Percentiles rank a stretch among this genome's conserved stretches.
These are phyloP conservation scores for Russula olivacea DNA, from an alignment of 768 basidiomycete species.

Conservation along the genomic window DNA sequence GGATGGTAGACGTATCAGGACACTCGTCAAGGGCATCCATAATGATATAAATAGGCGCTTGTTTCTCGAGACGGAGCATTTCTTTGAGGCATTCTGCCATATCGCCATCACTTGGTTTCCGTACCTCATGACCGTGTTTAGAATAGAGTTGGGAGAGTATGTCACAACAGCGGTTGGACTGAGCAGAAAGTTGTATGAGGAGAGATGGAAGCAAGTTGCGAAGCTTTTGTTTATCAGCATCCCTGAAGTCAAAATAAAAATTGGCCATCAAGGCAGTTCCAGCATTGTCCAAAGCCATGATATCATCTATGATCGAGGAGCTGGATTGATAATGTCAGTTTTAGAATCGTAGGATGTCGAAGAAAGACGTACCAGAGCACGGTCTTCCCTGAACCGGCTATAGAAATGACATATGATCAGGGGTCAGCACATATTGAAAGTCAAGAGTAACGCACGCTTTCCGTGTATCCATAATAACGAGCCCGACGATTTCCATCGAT, in stretches of 20 bases:
- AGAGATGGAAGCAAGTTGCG: constrained; percentile 2
- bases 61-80: not conserved
- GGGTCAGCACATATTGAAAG: not conserved
- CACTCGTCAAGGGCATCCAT: constrained; percentile 16
- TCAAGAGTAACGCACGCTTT: not conserved
- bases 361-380: constrained; percentile 2
- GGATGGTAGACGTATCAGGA: not conserved
- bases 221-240: constrained; percentile 2
- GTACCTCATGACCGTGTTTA: not conserved
- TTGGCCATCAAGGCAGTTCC: not conserved
- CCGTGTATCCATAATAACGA: not conserved
- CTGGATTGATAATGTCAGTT: not conserved
- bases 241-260: constrained; percentile 13
- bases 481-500: not conserved
- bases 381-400: constrained; percentile 10
- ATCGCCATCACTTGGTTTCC: not conserved
- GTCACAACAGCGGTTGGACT: not conserved
- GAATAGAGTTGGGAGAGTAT: not conserved
- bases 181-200: constrained; percentile 6
- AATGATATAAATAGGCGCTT: constrained; percentile 3
- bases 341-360: no score
- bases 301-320: constrained; percentile 7
- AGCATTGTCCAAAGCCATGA: not conserved
- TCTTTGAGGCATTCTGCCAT: constrained; percentile 4
- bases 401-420: not conserved